Base-by-base conservation (phyloP, 179 eudicot species). In the Corrigiola litoralis region DNA sequence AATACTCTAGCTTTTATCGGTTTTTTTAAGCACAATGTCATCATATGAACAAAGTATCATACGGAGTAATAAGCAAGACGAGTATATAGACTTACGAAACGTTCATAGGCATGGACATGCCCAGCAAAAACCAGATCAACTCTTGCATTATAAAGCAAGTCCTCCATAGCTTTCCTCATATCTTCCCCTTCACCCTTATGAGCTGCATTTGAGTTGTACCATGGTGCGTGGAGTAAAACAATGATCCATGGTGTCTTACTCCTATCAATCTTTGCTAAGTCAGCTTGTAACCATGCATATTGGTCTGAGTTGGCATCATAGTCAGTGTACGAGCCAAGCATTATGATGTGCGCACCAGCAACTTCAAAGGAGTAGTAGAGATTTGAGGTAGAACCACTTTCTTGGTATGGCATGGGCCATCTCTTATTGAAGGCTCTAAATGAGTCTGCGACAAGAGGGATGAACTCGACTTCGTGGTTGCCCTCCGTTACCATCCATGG, bases 401-500 rank as follows among this genome's bases (percentile, higher is more conserved):
- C 87, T 34, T 78, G 72, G 67, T 78, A 73, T 9, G 90, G 88
- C 95, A 88, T 88, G 60, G 67, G 76, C 91, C 95, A 88, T 54
- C 95, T 75, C 0, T 82, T 73, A 48, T 88, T 85, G 66, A 76
- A 88, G 33, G 95, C 88, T 58, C 68, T 83, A 72, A 81, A n/a
- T n/a, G n/a, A n/a, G n/a, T n/a, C n/a, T n/a, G n/a, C n/a, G n/a
- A n/a, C n/a, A n/a, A n/a, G n/a, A 88, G 18, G 87, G 85, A 23
- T 75, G 71, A 6, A 87, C 47, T 74, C 78, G 3, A 75, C 60
- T 24, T 75, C 79, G 2, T 70, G 38, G 75, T 76, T 80, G 11
- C 95, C 87, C 14, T 83, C 70, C 2, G 88, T 82, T 21, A 88
- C 95, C 95, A 88, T 85, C 95, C 95, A 83, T 5, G 91, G 95